A percentile compares a stretch with the other conserved stretches of the same genome.
Evolutionary conservation across 2,329 filamentous ascomycete species (phyloP).

Genomic region (Myriosclerotinia duriaeana): DNA sequence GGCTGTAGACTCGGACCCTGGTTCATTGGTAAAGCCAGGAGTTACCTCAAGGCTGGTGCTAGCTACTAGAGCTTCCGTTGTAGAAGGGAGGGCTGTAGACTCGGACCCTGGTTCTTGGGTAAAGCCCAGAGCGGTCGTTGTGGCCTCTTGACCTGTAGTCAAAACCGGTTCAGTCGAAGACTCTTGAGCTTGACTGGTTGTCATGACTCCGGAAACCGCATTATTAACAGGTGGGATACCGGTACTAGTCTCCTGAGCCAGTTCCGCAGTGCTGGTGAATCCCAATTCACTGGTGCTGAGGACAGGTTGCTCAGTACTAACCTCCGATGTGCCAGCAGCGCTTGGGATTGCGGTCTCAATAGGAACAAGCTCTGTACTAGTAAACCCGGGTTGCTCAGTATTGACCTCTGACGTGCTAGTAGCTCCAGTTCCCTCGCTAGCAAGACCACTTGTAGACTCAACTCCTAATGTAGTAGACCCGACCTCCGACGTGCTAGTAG

Average conservation of each 20-base stretch:
- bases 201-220: neutral
- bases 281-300: too few species aligned
- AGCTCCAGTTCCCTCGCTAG: neutral
- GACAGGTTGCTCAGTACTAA: too few species aligned
- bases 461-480: neutral
- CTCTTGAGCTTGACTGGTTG: neutral
- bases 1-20: neutral
- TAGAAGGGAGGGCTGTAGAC: neutral
- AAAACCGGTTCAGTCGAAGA: neutral
- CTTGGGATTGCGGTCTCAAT: too few species aligned
- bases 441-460: neutral
- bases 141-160: neutral
- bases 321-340: too few species aligned
- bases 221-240: constrained; percentile 1
- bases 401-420: neutral
- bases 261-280: too few species aligned
- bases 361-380: too few species aligned
- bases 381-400: too few species aligned
- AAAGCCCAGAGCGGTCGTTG: neutral
- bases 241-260: neutral
- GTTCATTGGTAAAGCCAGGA: neutral
- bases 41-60: neutral
- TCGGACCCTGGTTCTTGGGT: neutral
- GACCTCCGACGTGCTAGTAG: neutral
- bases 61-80: neutral